phyloP scores from a whole-genome alignment of 306 rosid genomes.

The Castanea mollissima region DNA sequence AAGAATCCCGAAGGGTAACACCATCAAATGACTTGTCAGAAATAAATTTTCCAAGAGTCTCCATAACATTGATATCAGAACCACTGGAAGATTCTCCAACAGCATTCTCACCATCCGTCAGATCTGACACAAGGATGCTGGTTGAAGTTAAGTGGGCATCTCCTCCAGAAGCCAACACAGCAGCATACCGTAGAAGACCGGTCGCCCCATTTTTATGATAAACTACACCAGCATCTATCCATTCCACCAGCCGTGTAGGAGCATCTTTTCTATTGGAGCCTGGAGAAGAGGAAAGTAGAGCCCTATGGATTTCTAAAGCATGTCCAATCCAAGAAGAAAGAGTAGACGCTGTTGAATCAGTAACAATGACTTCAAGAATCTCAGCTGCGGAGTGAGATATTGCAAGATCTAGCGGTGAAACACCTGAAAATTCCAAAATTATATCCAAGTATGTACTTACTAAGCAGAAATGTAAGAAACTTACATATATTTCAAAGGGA shows the following conservation, averaged over 20 bases:
- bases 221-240: constrained; percentile 95
- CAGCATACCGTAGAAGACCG: constrained; percentile 90
- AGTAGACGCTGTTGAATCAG: constrained; percentile 85
- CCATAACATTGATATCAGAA: constrained; percentile 92
- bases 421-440: constrained; percentile 53
- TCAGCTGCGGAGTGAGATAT: constrained; percentile 95
- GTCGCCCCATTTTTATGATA: constrained; percentile 87
- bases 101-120: constrained; percentile 79
- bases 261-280: constrained; percentile 97
- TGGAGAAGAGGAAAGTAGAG: constrained; percentile 84
- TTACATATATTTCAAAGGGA: not conserved
- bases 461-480: constrained; percentile 21
- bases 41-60: constrained; percentile 81
- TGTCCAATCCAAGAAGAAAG: constrained; percentile 86
- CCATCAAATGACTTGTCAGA: constrained; percentile 96
- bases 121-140: constrained; percentile 71
- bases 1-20: constrained; percentile 81
- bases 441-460: constrained; percentile 20
- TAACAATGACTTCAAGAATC: constrained; percentile 94
- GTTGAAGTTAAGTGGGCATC: constrained; percentile 87
- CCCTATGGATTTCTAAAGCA: constrained; percentile 85
- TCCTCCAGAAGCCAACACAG: constrained; percentile 91
- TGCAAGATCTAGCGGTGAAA: constrained; percentile 76
- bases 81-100: constrained; percentile 73
- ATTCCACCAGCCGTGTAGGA: constrained; percentile 90